Base-by-base conservation (phyloP, 352 stramenopile genomes). In the Globisporangium apiculatum region DNA sequence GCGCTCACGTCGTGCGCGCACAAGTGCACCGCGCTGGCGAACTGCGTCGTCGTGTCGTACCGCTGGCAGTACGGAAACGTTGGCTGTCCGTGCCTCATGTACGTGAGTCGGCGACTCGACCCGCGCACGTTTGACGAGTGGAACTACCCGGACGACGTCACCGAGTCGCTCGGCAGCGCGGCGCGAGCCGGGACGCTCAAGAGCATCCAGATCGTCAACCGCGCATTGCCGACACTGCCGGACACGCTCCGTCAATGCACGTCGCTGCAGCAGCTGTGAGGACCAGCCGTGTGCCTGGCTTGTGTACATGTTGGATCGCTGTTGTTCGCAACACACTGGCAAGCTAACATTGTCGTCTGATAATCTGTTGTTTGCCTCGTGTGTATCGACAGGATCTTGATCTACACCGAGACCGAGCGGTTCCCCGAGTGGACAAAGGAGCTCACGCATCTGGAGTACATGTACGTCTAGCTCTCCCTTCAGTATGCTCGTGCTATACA, bases 11-110 rank as follows among this genome's bases (percentile, higher is more conserved):
- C 53, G 31, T 49, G 60, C 38, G 36, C 46, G 14, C 31, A 15
- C 6, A 67, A 64, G 35, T 67, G 61, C 45, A 15, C 24, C 3
- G 38, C 41, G 0, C 48, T 62, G 1, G 7, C 31, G 4, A 51
- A 68, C 24, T 68, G 62, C 35, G 53, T 43, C 2, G 58, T 61
- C 10, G 45, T 65, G n/a, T 65, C 62, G 3, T 66, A 68, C 36
- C 38, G 60, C 11, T 66, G 62, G 62, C 48, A 57, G 15, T 9
- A 17, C 14, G 18, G 31, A 6, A n/a, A 47, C 6, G 38, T 45
- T 36, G 46, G n/a, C 7, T 66, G 53, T 42, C 47, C 58, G 15
- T 67, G 61, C 4, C 53, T 66, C 14, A 52, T 58, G n/a, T 68
- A 53, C 41, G 58, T 68, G 38, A 54, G 51, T 48, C 37, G 49